Base-by-base conservation (phyloP, 352 stramenopile genomes). In the Pythium chondricola region DNA sequence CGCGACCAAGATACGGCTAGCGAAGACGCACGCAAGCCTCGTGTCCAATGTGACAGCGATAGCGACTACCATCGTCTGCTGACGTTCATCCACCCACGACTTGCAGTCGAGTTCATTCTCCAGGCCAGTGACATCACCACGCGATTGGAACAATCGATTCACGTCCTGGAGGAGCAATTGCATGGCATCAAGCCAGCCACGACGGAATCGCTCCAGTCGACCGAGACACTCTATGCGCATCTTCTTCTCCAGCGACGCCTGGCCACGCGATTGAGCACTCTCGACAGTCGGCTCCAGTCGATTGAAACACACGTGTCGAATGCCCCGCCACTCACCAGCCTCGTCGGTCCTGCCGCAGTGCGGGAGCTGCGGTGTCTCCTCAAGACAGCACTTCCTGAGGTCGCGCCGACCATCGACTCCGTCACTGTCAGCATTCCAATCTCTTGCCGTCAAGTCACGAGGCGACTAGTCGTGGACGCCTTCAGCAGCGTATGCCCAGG, bases 41-140 rank as follows among this genome's bases (percentile, higher is more conserved):
- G n/a, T n/a, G n/a, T n/a, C n/a, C n/a, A n/a, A n/a, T n/a, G n/a
- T n/a, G 11, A 42, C 21, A 25, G 5, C 7, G 53, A 61, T 32
- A 35, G 20, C 13, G 45, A 43, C 5, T 61, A 61, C 31, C 41
- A 61, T 41, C n/a, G 16, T 10, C 25, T 55, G 8, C 30, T 54
- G 1, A 52, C 53, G 14, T 55, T 61, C 20, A 61, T 61, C 32
- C 45, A 38, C 2, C 44, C 40, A 9, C 53, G 45, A 13, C 21
- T 55, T 18, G 53, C 39, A 8, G 53, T 55, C 6, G 44, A 49
- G 31, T 61, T 55, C 13, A 20, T 61, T 16, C 24, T 61, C 7
- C 30, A n/a, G 9, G 30, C 38, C 9, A 50, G 53, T 18, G 45
- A 61, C 22, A 32, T 61, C 4, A 40, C 13, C 4, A 26, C 32